Conservation (phyloP, 2,329 filamentous ascomycete genomes). For the Ustilaginoidea virens region DNA sequence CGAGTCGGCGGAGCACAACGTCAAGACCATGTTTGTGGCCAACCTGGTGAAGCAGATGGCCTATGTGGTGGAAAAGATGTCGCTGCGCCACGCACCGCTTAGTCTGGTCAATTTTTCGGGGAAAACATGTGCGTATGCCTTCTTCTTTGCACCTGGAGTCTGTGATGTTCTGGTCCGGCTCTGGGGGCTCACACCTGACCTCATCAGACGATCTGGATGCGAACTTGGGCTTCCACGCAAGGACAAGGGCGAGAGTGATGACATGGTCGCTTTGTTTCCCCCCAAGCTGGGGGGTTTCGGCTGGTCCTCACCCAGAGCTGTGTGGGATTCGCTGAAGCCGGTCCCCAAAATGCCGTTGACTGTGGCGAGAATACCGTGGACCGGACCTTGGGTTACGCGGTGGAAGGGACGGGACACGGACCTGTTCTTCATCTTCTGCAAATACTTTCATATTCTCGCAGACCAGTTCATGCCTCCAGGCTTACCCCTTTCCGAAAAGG, state of each 20-base stretch:
- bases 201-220: slow-evolving; percentile 55
- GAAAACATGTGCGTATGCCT: slow-evolving; percentile 82
- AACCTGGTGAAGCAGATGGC: slow-evolving; percentile 73
- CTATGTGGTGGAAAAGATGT: slow-evolving; percentile 82
- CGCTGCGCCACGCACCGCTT: slow-evolving; percentile 48
- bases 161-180: slow-evolving; percentile 70
- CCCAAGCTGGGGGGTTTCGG: slow-evolving; percentile 40
- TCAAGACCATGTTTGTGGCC: slow-evolving; percentile 71
- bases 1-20: slow-evolving; percentile 71
- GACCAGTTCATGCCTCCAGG: slow-evolving; percentile 52
- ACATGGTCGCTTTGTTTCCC: slow-evolving; percentile 56
- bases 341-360: slow-evolving; percentile 50
- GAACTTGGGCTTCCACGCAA: slow-evolving; percentile 50
- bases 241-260: slow-evolving; percentile 40
- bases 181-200: slow-evolving; percentile 57
- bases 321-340: slow-evolving; percentile 45
- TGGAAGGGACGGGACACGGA: slow-evolving; percentile 84
- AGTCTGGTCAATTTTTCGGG: slow-evolving; percentile 74
- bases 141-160: slow-evolving; percentile 80
- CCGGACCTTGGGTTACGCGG: slow-evolving; percentile 67
- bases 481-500: slow-evolving; percentile 37
- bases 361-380: slow-evolving; percentile 64
- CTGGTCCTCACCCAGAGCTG: slow-evolving; percentile 35
- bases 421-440: slow-evolving; percentile 81
- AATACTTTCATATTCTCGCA: slow-evolving; percentile 68